These are phyloP conservation scores for Boletus bicolor DNA, from an alignment of 768 basidiomycete species.

Conservation along the genomic window DNA sequence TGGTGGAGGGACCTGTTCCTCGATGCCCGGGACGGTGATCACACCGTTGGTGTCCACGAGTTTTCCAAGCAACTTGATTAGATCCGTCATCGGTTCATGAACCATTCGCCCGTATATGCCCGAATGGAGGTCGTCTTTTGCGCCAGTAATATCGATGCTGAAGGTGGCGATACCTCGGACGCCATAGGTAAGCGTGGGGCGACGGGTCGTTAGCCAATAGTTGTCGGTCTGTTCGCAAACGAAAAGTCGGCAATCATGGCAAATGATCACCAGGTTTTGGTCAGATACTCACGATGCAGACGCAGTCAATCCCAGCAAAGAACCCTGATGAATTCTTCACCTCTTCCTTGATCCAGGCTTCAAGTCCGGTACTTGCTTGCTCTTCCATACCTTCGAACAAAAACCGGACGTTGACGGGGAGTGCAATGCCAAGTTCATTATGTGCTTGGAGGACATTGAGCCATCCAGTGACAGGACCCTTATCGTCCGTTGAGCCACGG, in stretches of 20 bases:
- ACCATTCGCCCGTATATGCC: constrained; percentile 77
- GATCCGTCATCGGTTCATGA: constrained; percentile 87
- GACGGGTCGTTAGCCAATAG: constrained; percentile 83
- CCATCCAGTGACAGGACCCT: constrained; percentile 86
- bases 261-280: background rate
- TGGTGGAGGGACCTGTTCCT: constrained; percentile 70
- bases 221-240: constrained; percentile 62
- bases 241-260: background rate
- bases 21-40: constrained; percentile 81
- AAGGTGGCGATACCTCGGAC: constrained; percentile 82
- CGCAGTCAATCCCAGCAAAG: constrained; percentile 80
- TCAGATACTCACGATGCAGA: constrained; percentile 72
- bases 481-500: constrained; percentile 85
- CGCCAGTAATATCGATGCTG: constrained; percentile 74
- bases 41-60: constrained; percentile 71
- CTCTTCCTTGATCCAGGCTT: constrained; percentile 75
- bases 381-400: constrained; percentile 97
- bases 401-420: constrained; percentile 85
- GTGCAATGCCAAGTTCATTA: constrained; percentile 53
- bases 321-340: constrained; percentile 35
- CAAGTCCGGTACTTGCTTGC: background rate
- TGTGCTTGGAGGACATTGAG: constrained; percentile 87
- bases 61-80: constrained; percentile 70
- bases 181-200: constrained; percentile 76
- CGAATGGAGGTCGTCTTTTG: constrained; percentile 82